These are phyloP conservation scores for Trichoderma atrobrunneum DNA, from an alignment of 2,329 filamentous ascomycete species.

Conservation along the genomic window DNA sequence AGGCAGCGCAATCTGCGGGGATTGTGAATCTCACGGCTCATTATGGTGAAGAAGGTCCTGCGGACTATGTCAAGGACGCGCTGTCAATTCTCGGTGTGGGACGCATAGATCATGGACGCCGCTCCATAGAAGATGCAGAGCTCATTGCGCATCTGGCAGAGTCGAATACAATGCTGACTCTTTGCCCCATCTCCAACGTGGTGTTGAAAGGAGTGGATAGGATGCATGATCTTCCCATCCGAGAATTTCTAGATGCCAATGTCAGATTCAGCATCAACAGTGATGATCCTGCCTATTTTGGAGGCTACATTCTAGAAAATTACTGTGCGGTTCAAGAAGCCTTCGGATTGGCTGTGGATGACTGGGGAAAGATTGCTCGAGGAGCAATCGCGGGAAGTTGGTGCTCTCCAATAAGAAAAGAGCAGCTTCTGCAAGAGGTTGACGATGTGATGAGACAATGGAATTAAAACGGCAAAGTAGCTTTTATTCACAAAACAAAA, in stretches of 20 bases:
- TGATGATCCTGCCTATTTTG: conserved; percentile 74
- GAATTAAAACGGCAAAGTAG: neutral
- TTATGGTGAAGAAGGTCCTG: conserved; percentile 71
- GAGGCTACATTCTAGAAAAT: conserved; percentile 71
- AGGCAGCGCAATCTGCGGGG: conserved; percentile 43
- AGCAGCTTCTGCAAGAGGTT: conserved; percentile 50
- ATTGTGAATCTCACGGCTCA: conserved; percentile 67
- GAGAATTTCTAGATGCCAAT: conserved; percentile 59
- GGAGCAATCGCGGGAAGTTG: conserved; percentile 67
- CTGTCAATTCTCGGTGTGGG: conserved; percentile 59
- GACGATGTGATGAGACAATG: conserved; percentile 23
- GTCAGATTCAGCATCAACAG: conserved; percentile 71
- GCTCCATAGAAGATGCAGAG: conserved; percentile 56
- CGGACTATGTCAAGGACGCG: conserved; percentile 62
- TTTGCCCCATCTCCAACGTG: conserved; percentile 74
- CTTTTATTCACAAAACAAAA: neutral
- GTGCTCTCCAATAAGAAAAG: conserved; percentile 63
- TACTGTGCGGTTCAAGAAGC: conserved; percentile 71
- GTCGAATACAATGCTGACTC: conserved; percentile 60
- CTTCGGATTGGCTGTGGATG: conserved; percentile 58
- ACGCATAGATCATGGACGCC: conserved; percentile 74
- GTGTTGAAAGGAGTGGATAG: conserved; percentile 28
- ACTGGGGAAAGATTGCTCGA: conserved; percentile 64
- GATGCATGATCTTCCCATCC: conserved; percentile 50
- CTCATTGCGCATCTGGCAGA: conserved; percentile 58